Evolutionary conservation across 2,329 filamentous ascomycete genomes (phyloP).

Genomic region (Pseudocercospora macadamiae): DNA sequence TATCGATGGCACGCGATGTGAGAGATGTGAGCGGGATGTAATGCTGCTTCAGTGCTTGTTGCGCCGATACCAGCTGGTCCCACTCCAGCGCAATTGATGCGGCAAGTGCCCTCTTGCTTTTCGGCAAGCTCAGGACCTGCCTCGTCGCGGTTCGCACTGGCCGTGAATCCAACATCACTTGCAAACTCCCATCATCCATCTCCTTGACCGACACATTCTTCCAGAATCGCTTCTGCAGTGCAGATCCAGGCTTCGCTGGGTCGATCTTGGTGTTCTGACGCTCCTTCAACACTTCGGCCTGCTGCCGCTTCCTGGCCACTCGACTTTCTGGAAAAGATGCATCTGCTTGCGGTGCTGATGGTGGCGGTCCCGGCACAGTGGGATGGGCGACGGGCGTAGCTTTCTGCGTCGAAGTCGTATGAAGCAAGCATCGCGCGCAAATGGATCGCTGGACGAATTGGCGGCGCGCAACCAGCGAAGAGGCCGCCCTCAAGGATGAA

Average conservation of each 20-base stretch:
- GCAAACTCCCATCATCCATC: slow-evolving; percentile 60
- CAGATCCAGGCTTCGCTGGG: slow-evolving; percentile 49
- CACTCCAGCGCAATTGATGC: slow-evolving; percentile 88
- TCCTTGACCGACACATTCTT: slow-evolving; percentile 75
- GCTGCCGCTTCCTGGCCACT: slow-evolving; percentile 53
- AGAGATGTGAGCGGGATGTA: slow-evolving; percentile 89
- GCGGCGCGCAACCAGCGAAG: slow-evolving; percentile 38
- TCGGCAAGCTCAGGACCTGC: slow-evolving; percentile 70
- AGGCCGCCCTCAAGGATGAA: slow-evolving; percentile 31
- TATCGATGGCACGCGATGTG: slow-evolving; percentile 79
- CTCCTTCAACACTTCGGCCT: slow-evolving; percentile 53
- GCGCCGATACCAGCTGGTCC: slow-evolving; percentile 79
- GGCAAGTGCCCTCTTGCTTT: slow-evolving; percentile 78
- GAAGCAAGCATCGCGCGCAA: slow-evolving; percentile 46
- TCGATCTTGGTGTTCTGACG: slow-evolving; percentile 48
- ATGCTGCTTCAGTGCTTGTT: slow-evolving; percentile 83
- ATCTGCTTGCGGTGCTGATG: slow-evolving; percentile 57
- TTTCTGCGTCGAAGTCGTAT: slow-evolving; percentile 46
- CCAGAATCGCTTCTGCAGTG: slow-evolving; percentile 81
- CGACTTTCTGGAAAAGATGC: slow-evolving; percentile 52
- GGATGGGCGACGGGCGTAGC: slow-evolving; percentile 61
- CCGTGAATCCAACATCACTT: slow-evolving; percentile 75
- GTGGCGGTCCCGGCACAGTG: slow-evolving; percentile 63
- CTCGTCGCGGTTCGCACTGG: slow-evolving; percentile 79
- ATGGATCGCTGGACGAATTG: slow-evolving; percentile 17